Evolutionary conservation across 2,329 filamentous ascomycete species (phyloP), one percentile per base, ranked within the genome.

Genomic region (Westerdykella sp.): DNA sequence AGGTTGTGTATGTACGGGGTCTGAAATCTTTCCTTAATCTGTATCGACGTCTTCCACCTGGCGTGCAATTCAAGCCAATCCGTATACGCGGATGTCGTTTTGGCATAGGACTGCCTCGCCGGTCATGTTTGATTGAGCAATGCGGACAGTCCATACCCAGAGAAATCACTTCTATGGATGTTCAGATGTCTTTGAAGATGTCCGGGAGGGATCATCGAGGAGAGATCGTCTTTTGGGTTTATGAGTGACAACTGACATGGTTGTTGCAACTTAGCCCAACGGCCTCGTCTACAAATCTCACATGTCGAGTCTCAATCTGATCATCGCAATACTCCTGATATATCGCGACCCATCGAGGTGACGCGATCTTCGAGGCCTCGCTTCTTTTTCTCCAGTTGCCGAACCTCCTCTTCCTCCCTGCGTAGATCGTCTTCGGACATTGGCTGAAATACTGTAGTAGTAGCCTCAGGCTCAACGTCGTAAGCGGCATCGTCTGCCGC

Each of bases 341-440:
- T 70, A 60, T 85, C 81, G 54, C 74, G 76, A 47, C 83, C 81
- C 77, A 85, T 84, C 1, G 79, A 80, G 37, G 70, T 76, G n/a
- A 85, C 80, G 28, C 81, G 72, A 16, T 78, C 77, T 57, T 85
- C 81, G 11, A 86, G 64, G 6, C 67, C 69, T 40, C 70, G 73
- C 67, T 84, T 85, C 65, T 76, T 83, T 46, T 65, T 66, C 60
- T 86, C 83, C 30, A 86, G 65, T 47, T 80, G 78, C 45, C 69
- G 69, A 44, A 85, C 78, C 53, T 82, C 83, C 41, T 84, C 83
- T 59, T 89, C 84, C 57, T 87, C 85, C 46, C 73, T 72, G 50
- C 73, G 73, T 42, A 88, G 59, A 56, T 88, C 83, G 41, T 86
- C 84, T 49, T 84, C 81, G 0, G 81, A 87, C 68, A 80, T 71